Conservation (phyloP, 768 basidiomycete species). For the Suillus subluteus region DNA sequence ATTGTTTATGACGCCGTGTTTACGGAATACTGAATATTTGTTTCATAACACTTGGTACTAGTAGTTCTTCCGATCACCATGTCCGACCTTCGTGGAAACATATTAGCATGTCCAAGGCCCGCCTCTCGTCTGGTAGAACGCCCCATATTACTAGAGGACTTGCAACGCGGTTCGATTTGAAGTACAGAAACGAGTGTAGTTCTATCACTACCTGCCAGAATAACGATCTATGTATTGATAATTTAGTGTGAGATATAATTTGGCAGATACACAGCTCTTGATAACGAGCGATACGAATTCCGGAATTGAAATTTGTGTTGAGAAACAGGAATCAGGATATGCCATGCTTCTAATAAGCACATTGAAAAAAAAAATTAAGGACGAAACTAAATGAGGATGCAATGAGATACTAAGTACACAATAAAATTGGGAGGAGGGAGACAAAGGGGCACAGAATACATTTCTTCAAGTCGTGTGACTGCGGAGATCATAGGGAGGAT, state of each 20-base stretch:
- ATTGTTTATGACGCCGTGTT: neutral
- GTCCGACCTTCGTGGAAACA: neutral
- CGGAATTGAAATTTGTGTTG: neutral
- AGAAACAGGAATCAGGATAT: neutral
- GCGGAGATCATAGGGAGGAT: neutral
- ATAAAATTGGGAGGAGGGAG: neutral
- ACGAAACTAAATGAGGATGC: conserved; percentile 6
- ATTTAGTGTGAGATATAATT: conserved; percentile 6
- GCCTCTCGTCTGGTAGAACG: neutral
- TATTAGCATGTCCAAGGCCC: neutral
- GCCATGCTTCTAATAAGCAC: conserved; percentile 9
- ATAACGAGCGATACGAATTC: neutral
- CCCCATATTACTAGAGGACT: neutral
- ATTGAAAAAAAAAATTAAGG: conserved; percentile 1
- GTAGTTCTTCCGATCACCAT: neutral
- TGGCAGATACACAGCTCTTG: neutral
- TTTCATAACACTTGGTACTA: neutral
- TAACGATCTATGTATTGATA: conserved; percentile 8
- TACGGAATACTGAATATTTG: neutral
- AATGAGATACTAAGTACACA: conserved; percentile 8
- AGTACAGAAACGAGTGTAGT: neutral
- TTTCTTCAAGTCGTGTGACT: neutral
- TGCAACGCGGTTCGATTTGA: neutral
- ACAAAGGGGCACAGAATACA: neutral
- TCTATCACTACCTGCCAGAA: neutral